These are phyloP conservation scores for Exophiala dermatitidis DNA, from an alignment of 2,329 filamentous ascomycete genomes.

Conservation along the genomic window DNA sequence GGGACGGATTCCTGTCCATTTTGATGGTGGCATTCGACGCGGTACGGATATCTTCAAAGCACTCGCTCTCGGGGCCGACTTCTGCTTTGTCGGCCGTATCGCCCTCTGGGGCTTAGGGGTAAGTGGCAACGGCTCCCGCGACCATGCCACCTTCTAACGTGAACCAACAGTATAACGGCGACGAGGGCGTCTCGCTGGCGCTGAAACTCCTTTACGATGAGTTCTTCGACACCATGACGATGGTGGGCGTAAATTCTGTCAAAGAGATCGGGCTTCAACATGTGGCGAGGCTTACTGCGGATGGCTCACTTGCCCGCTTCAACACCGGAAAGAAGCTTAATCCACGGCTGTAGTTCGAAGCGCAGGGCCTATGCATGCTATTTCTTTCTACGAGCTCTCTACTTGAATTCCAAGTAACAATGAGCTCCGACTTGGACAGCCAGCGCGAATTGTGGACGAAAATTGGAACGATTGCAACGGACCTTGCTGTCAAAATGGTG, in stretches of 20 bases:
- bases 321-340: no score
- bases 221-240: not conserved
- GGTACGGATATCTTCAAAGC: constrained; percentile 46
- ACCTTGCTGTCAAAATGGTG: no score
- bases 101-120: constrained; percentile 34
- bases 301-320: no score
- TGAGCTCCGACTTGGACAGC: no score
- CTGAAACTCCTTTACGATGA: not conserved
- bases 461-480: no score
- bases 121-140: not conserved
- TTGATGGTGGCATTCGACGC: constrained; percentile 50
- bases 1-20: not conserved
- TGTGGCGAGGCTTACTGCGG: not conserved
- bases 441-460: no score
- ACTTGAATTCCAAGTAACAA: no score
- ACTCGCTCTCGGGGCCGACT: constrained; percentile 31
- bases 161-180: not conserved
- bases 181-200: not conserved
- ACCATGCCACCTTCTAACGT: not conserved
- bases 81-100: constrained; percentile 30
- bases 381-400: no score
- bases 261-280: not conserved
- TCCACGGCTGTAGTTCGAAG: no score
- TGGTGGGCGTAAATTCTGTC: not conserved
- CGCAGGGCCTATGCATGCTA: no score